These are phyloP conservation scores for Plasmodium berghei DNA, from an alignment of 169 alveolate genomes.

Conservation along the genomic window DNA sequence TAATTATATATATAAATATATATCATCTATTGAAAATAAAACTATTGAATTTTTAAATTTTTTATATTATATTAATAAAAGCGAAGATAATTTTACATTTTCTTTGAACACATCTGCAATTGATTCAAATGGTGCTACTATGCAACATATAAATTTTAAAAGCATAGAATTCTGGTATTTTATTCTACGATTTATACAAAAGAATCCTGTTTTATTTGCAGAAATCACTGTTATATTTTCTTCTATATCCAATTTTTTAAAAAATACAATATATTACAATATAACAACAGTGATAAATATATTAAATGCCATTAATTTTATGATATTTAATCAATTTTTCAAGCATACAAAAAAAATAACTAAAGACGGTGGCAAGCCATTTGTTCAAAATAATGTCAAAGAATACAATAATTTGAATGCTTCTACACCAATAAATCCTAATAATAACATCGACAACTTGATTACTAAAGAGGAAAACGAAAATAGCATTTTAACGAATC, in stretches of 20 bases:
- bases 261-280: slow-evolving; percentile 55
- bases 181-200: slow-evolving; percentile 61
- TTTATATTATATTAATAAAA: slow-evolving; percentile 51
- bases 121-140: slow-evolving; percentile 22
- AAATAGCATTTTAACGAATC: background rate
- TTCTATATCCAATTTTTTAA: slow-evolving; percentile 58
- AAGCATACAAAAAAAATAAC: slow-evolving; percentile 22
- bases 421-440: background rate
- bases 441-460: background rate
- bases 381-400: too few relatives aligned
- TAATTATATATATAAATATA: slow-evolving; percentile 68
- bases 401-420: background rate
- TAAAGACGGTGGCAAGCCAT: slow-evolving; percentile 1
- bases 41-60: slow-evolving; percentile 61
- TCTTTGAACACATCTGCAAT: slow-evolving; percentile 9
- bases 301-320: slow-evolving; percentile 61
- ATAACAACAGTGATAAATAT: slow-evolving; percentile 46
- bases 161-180: slow-evolving; percentile 72
- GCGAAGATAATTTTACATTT: slow-evolving; percentile 46
- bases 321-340: slow-evolving; percentile 75
- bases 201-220: slow-evolving; percentile 74
- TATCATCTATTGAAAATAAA: slow-evolving; percentile 65
- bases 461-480: too few relatives aligned
- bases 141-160: slow-evolving; percentile 55
- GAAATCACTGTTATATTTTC: slow-evolving; percentile 70